Evolutionary conservation across 2,329 filamentous ascomycete genomes (phyloP).

Genomic region (Alternaria gansuensis): DNA sequence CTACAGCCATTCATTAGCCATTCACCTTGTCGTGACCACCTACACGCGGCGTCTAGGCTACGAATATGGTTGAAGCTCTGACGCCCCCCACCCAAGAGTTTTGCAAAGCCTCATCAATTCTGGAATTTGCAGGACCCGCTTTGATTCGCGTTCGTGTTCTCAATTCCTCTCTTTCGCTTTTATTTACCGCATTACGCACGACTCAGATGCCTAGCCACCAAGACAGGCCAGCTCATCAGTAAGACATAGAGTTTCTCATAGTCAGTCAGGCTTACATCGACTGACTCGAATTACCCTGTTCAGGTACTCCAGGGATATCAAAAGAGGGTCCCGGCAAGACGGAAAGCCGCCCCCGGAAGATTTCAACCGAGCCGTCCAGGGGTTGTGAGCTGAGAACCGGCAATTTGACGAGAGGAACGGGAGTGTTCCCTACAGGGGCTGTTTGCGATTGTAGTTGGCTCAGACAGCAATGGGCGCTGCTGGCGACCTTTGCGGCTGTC

Average conservation of each 20-base stretch:
- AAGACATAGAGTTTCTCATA: conserved; percentile 5
- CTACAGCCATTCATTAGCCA: neutral
- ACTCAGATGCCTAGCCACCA: conserved; percentile 14
- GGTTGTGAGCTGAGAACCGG: conserved; percentile 17
- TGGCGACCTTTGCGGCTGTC: conserved; percentile 10
- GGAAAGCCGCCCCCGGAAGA: conserved; percentile 23
- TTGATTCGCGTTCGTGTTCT: conserved; percentile 19
- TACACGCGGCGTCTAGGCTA: conserved; percentile 5
- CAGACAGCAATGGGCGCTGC: conserved; percentile 10
- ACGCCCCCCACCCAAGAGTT: conserved; percentile 5
- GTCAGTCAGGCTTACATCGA: conserved; percentile 6
- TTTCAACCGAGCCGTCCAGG: conserved; percentile 25
- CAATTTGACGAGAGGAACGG: conserved; percentile 13
- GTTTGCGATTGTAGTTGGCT: conserved; percentile 4
- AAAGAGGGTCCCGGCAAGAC: conserved; percentile 12
- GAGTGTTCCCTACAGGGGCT: neutral
- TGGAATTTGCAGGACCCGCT: conserved; percentile 4
- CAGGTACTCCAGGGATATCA: conserved; percentile 11
- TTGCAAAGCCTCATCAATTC: conserved; percentile 3
- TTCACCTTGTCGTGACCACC: neutral
- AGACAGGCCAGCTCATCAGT: conserved; percentile 4
- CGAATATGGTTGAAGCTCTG: neutral
- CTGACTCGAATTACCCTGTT: conserved; percentile 18
- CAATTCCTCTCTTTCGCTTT: conserved; percentile 14
- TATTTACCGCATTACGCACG: conserved; percentile 12